These are phyloP conservation scores for Chamaenerion angustifolium DNA, from an alignment of 345 rosid species.

Conservation along the genomic window DNA sequence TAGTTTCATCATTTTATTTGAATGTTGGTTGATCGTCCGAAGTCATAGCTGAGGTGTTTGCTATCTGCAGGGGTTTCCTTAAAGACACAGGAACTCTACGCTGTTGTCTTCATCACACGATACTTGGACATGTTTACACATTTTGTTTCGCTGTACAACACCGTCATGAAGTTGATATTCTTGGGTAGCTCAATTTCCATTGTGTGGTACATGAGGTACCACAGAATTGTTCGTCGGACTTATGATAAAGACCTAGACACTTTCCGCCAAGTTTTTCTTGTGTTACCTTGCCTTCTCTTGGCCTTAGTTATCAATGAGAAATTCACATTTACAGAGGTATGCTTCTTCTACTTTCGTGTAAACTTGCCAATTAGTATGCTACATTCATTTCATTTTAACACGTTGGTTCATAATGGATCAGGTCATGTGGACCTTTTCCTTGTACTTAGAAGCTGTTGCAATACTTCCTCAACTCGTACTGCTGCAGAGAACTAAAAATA, in stretches of 20 bases:
- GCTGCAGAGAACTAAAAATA: constrained; percentile 65
- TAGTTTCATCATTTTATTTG: no score
- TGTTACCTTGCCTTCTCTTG: constrained; percentile 59
- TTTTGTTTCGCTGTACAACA: constrained; percentile 57
- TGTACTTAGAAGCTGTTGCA: constrained; percentile 69
- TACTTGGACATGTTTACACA: constrained; percentile 73
- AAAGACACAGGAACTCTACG: constrained; percentile 84
- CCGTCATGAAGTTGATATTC: constrained; percentile 66
- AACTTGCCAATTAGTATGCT: not conserved
- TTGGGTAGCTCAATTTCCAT: constrained; percentile 69
- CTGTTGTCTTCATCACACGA: constrained; percentile 51
- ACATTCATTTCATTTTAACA: no score
- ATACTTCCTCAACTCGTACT: constrained; percentile 77
- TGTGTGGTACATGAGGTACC: constrained; percentile 71
- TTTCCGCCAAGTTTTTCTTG: constrained; percentile 48
- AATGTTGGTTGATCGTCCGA: no score
- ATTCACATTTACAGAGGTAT: constrained; percentile 59
- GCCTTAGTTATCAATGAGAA: constrained; percentile 56
- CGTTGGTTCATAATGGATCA: constrained; percentile 5
- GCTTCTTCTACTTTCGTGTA: not conserved
- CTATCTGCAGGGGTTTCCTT: constrained; percentile 49
- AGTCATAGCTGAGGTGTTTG: no score
- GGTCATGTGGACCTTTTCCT: constrained; percentile 71
- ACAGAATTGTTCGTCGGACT: constrained; percentile 57
- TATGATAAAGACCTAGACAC: constrained; percentile 70